Base-by-base conservation (phyloP, 306 rosid genomes). In the Pyrus bretschneideri region DNA sequence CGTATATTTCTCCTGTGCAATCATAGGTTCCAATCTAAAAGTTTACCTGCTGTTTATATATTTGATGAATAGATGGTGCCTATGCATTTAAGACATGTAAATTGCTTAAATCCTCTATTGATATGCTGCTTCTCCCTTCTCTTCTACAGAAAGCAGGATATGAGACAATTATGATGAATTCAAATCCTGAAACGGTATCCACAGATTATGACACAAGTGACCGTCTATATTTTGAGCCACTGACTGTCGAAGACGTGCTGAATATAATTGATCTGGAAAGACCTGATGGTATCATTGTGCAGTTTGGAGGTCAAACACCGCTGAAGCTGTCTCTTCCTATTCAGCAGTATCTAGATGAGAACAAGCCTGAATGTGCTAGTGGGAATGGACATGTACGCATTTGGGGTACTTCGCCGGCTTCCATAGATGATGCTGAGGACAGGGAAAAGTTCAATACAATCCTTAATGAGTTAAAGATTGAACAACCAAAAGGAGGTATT, bases 291-390 rank as follows among this genome's bases (percentile, higher is more conserved):
- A 96, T 96, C 87, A 96, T 96, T 82, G 97, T 96, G 44, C 99
- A 96, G 76, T 96, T 96, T 85, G 99, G 99, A 81, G 99, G 98
- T 82, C 99, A 96, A 87, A 96, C 99, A 69, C 97, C 99, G 4
- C 76, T 96, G 83, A 92, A 96, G 86, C 79, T 96, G 67, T 80
- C 98, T 76, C 96, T 96, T 65, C 99, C 98, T 25, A 68, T 96
- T 66, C 93, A 96, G 76, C 88, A 58, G 49, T 96, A 92, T 81
- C 81, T 96, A 67, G 98, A 96, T 67, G 97, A 96, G 76, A 83
- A 86, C 70, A 93, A 93, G 89, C 93, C 77, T 61, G 77, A 30
- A 38, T 88, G 87, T 74, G 93, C 96, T 52, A 91, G 88, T 83
- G 99, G 96, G 78, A 72, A 29, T 46, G 93, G 86, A 71, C 73